Evolutionary conservation across 129 eudicot genomes (phyloP).

Genomic region (Flaveria ramosissima): DNA sequence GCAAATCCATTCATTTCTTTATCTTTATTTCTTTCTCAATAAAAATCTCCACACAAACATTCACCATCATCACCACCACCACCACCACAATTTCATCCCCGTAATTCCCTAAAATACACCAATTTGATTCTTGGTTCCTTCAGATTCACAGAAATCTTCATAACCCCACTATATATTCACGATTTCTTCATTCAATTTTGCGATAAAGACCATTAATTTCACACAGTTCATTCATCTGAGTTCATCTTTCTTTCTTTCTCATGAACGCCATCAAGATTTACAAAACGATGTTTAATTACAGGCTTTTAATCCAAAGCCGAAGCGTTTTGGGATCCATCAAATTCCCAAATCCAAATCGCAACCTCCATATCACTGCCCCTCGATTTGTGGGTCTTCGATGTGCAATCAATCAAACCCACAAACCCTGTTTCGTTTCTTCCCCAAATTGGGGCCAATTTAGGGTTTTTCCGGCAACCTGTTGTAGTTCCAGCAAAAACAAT

Average conservation of each 20-base stretch:
- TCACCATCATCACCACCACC: background rate
- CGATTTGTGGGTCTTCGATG: conserved; percentile 29
- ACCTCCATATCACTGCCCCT: conserved; percentile 35
- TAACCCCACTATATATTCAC: background rate
- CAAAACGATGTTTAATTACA: conserved; percentile 30
- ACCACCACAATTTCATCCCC: conserved; percentile 28
- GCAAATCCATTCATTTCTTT: background rate
- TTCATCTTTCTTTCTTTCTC: background rate
- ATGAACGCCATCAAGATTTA: conserved; percentile 30
- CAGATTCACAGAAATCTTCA: background rate
- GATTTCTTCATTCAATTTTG: background rate
- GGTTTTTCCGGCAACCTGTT: conserved; percentile 35
- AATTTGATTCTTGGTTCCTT: conserved; percentile 14
- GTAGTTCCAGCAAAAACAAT: conserved; percentile 22
- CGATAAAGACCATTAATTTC: conserved; percentile 19
- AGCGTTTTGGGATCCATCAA: conserved; percentile 25
- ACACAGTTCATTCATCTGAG: background rate
- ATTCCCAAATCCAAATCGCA: conserved; percentile 26
- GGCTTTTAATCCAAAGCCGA: conserved; percentile 38
- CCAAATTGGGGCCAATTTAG: conserved; percentile 50
- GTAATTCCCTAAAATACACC: conserved; percentile 31
- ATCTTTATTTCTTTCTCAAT: too few species aligned
- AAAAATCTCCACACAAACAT: too few species aligned
- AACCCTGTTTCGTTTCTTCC: conserved; percentile 30
- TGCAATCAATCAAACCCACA: conserved; percentile 35